phyloP scores from a whole-genome alignment of 2,329 filamentous ascomycete species.

The Xylaria sp. region DNA sequence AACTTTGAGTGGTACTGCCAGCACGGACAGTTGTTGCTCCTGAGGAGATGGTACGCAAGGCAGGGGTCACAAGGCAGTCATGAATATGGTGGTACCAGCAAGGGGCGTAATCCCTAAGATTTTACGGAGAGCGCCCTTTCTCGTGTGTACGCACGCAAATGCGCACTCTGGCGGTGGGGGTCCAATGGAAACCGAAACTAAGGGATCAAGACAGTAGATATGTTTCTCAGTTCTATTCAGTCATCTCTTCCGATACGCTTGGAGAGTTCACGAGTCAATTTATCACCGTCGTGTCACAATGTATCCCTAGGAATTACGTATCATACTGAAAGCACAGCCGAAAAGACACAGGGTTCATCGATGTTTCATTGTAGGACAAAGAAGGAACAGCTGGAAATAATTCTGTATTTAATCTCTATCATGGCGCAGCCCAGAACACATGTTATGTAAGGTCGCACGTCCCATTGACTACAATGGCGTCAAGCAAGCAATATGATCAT shows the following conservation, averaged over 20 bases:
- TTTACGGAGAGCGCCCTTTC: no score
- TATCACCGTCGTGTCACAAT: background rate
- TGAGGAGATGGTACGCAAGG: no score
- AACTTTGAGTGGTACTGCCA: no score
- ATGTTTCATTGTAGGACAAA: slow-evolving; percentile 3
- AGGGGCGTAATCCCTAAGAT: no score
- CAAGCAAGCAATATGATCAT: slow-evolving; percentile 9
- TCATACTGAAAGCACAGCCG: background rate
- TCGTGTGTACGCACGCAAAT: no score
- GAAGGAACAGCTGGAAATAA: background rate
- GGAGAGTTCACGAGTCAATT: background rate
- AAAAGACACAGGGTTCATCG: no score
- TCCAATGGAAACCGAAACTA: no score
- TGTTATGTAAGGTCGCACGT: background rate
- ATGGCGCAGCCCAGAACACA: background rate
- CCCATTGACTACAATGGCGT: background rate
- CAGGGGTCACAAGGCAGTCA: no score
- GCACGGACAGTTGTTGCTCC: no score
- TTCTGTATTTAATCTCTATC: background rate
- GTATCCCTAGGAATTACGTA: background rate
- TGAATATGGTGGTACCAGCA: no score
- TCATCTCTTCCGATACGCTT: background rate
- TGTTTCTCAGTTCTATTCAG: background rate
- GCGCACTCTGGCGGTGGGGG: no score
- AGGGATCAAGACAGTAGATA: no score